Percentiles rank a stretch among this genome's conserved stretches.
Conservation (phyloP, 2,329 filamentous ascomycete genomes). For the Graphilbum fragrans region DNA sequence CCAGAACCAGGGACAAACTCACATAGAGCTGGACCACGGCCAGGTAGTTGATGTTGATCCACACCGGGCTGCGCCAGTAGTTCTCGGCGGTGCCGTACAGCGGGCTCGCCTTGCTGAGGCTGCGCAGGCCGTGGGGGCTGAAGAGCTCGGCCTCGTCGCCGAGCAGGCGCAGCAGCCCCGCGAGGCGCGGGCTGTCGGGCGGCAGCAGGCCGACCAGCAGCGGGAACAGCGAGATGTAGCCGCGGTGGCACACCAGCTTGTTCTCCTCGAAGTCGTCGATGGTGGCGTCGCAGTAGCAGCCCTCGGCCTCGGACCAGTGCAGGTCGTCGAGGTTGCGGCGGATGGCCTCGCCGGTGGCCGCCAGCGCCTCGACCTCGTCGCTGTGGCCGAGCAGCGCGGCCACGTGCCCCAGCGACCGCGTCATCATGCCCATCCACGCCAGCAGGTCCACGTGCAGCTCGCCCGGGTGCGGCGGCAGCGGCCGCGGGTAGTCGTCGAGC, state of each 20-base stretch:
- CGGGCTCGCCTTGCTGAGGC: constrained; percentile 70
- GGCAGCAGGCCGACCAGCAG: constrained; percentile 75
- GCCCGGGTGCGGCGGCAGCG: constrained; percentile 86
- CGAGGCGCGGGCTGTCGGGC: constrained; percentile 61
- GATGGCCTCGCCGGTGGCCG: constrained; percentile 63
- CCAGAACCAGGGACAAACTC: constrained; percentile 24
- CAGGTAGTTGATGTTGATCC: constrained; percentile 95
- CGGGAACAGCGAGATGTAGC: constrained; percentile 87
- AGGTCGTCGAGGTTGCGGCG: constrained; percentile 79
- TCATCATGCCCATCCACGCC: constrained; percentile 97
- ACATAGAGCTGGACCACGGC: constrained; percentile 67
- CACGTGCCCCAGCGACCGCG: constrained; percentile 70
- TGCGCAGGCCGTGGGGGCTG: constrained; percentile 78
- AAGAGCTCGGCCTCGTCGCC: constrained; percentile 77
- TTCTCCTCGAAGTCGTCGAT: constrained; percentile 94
- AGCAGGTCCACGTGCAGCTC: constrained; percentile 93
- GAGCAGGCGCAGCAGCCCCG: constrained; percentile 64
- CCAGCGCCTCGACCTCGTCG: constrained; percentile 60
- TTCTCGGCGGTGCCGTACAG: constrained; percentile 88
- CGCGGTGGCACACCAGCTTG: constrained; percentile 84
- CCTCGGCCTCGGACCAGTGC: constrained; percentile 74
- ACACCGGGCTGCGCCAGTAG: constrained; percentile 91
- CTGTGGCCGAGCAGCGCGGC: constrained; percentile 58
- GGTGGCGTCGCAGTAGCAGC: constrained; percentile 87
- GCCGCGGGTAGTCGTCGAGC: constrained; percentile 88